Base-by-base conservation (phyloP, 371 early-diverging fungal species). In the Mucor velutinosus region DNA sequence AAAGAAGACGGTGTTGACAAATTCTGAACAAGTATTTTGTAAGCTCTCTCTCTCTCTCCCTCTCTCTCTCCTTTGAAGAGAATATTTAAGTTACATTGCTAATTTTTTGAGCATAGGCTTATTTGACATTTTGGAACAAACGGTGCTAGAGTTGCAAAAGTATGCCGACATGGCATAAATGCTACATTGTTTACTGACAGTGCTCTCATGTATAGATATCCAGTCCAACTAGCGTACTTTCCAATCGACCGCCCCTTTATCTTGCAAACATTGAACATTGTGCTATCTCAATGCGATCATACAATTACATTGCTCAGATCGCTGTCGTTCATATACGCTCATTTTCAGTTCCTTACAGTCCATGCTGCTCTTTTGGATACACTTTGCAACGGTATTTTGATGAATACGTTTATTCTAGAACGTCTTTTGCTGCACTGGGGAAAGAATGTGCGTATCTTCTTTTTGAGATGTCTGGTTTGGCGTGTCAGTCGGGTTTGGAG, bases 391-490 rank as follows among this genome's bases (percentile, higher is more conserved):
- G 74, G 74, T 0, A 80, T 81, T 1, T 47, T 87, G 19, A 62
- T 87, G 17, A 70, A 72, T 1, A 77, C 83, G 0, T 65, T 61
- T 8, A 73, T 81, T 7, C 84, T 87, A 69, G 88, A 86, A 41
- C 76, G 81, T 30, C 69, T 85, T 11, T 75, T 85, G 32, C 62
- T 84, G 11, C 88, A 87, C 51, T 87, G 88, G 88, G 76, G 81
- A n/a, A 72, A 76, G 21, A 81, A 83, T 62, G 86, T 87, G 12
- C 83, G 86, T 1, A 58, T 80, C 12, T 85, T 83, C 64, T 87
- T 76, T 61, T 66, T 86, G 59, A 64, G 84, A n/a, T 78, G 79
- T 33, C 65, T 87, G 21, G 74, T 85, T 23, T 86, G 86, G 85
- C 76, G 83, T 37, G 76, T 87, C 19, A 80, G 78, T 6, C 70